Percentiles rank a stretch among this genome's conserved stretches.
These are phyloP conservation scores for Xylaria flabelliformis DNA, from an alignment of 495 filamentous ascomycete species.

Conservation along the genomic window DNA sequence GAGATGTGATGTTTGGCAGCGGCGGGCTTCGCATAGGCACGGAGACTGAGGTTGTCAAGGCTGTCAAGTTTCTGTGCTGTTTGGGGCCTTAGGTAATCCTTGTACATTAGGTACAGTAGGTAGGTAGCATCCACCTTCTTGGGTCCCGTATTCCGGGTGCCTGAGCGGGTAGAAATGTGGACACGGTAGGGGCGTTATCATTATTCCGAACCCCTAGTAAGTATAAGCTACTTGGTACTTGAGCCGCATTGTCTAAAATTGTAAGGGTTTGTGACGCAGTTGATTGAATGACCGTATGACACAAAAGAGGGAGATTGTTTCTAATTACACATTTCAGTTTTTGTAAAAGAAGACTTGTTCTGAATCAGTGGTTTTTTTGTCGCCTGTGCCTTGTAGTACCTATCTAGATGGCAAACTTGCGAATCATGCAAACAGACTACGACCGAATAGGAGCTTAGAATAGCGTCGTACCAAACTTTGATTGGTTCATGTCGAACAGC, in stretches of 20 bases:
- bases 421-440: neutral
- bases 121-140: neutral
- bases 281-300: no score
- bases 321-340: no score
- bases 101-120: no score
- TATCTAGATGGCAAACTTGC: neutral
- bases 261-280: no score
- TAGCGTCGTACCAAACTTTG: neutral
- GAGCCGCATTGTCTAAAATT: neutral
- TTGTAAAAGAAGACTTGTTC: no score
- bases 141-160: neutral
- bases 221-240: neutral
- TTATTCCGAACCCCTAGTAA: neutral
- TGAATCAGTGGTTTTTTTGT: no score
- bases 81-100: neutral
- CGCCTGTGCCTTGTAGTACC: no score
- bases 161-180: neutral
- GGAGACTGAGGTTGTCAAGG: neutral
- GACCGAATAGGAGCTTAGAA: no score
- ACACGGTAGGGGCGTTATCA: neutral
- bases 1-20: neutral
- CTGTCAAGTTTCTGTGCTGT: constrained; percentile 4
- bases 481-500: neutral
- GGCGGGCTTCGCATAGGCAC: neutral
- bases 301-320: no score